Percentiles rank a stretch among this genome's conserved stretches.
Evolutionary conservation across 352 stramenopile species (phyloP).

Genomic region (Globisporangium middletonii): DNA sequence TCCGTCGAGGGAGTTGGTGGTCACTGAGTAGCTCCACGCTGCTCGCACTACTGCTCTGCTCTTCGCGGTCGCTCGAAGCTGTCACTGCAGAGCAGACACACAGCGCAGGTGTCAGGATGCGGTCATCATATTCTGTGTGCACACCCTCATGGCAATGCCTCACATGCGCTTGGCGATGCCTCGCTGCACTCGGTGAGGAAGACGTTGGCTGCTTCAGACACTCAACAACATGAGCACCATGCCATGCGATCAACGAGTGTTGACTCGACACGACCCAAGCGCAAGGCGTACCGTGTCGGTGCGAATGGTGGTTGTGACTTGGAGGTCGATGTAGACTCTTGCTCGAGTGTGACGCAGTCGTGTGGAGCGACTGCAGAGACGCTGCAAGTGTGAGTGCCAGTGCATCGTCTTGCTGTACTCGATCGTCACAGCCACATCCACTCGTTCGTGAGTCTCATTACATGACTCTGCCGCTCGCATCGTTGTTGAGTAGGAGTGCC

Average conservation of each 20-base stretch:
- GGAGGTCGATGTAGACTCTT: background rate
- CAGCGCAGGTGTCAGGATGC: too few species aligned
- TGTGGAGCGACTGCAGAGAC: constrained; percentile 11
- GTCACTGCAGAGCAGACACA: too few species aligned
- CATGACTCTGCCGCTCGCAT: too few species aligned
- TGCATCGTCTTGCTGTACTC: constrained; percentile 9
- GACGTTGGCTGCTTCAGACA: background rate
- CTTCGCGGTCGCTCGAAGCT: too few species aligned
- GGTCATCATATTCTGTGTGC: too few species aligned
- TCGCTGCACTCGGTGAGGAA: constrained; percentile 1
- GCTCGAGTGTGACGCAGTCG: constrained; percentile 3
- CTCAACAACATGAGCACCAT: too few species aligned
- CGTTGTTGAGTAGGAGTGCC: background rate
- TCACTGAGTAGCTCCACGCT: background rate
- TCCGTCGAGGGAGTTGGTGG: background rate
- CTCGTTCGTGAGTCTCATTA: too few species aligned
- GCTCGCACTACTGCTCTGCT: too few species aligned
- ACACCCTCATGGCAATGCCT: background rate
- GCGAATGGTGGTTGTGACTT: background rate
- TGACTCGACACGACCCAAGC: too few species aligned
- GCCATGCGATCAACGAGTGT: background rate
- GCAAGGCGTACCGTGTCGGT: constrained; percentile 1
- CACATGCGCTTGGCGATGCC: background rate
- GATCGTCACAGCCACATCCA: too few species aligned
- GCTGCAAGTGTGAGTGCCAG: background rate